Base-by-base conservation (phyloP, 371 early-diverging fungal genomes). In the Dichotomocladium elegans region DNA sequence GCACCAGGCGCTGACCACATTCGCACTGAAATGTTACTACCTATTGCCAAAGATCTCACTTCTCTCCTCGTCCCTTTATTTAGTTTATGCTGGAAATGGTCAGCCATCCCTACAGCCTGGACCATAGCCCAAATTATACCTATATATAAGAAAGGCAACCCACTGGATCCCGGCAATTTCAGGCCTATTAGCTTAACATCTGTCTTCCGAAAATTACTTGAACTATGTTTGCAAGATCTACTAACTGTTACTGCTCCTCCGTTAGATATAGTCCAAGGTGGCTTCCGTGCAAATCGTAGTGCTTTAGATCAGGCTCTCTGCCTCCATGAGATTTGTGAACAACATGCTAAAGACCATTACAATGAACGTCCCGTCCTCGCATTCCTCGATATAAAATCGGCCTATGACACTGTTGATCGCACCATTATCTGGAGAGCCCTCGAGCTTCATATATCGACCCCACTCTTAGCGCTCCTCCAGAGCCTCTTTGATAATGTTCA, bases 221-320 rank as follows among this genome's bases (percentile, higher is more conserved):
- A 7, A 61, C 61, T 26, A 11, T 58, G 0, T 21, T 28, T 58
- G 0, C 8, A 49, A 19, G 17, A 40, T 19, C 1, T 22, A 1
- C 51, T 55, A 19, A 15, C 7, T 1, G 10, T 25, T n/a, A n/a
- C n/a, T n/a, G n/a, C n/a, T n/a, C n/a, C n/a, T n/a, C n/a, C n/a
- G n/a, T n/a, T n/a, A n/a, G 44, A 73, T 27, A 14, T 58, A 0
- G 64, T 52, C 3, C 65, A 73, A 54, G 69, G 66, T 41, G 69
- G 69, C 7, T 73, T 73, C 30, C 62, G 60, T 5, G 22, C 41
- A 9, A 25, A 37, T 1, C 54, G 64, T n/a, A n/a, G n/a, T n/a
- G n/a, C n/a, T n/a, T n/a, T n/a, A n/a, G n/a, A n/a, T n/a, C n/a
- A n/a, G n/a, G 63, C 67, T 0, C 34, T 66, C 0, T 60, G 58